phyloP scores from a whole-genome alignment of 306 rosid genomes.

The Arachis stenosperma region DNA sequence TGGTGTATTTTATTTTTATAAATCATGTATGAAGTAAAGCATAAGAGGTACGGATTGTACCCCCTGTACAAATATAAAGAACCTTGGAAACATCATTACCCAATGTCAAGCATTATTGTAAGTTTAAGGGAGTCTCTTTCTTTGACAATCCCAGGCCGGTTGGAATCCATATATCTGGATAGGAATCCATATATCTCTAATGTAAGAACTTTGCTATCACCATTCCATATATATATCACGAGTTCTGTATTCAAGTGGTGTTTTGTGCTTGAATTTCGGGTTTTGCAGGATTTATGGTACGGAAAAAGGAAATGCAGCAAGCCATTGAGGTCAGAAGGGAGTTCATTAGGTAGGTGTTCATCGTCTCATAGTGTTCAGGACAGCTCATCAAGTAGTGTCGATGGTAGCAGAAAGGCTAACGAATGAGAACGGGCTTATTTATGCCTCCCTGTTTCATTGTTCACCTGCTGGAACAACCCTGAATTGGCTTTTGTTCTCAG shows the following conservation, averaged over 20 bases:
- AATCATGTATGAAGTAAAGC: no score
- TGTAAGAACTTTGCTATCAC: no score
- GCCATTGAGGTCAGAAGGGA: constrained; percentile 50
- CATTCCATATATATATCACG: no score
- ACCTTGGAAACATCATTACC: no score
- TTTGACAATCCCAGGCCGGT: no score
- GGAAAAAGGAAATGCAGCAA: constrained; percentile 50
- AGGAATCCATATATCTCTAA: no score
- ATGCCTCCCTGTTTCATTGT: constrained; percentile 10
- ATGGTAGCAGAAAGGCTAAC: constrained; percentile 50
- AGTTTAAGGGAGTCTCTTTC: no score
- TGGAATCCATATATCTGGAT: no score
- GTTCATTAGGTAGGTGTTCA: constrained; percentile 73
- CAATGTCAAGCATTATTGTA: no score
- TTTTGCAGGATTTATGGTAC: constrained; percentile 64
- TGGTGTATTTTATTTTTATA: no score
- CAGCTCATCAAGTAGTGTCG: constrained; percentile 70
- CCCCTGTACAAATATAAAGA: no score
- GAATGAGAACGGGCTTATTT: constrained; percentile 44
- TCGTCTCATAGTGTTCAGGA: constrained; percentile 69
- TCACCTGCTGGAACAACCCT: constrained; percentile 31
- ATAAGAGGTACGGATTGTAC: no score
- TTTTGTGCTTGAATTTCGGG: background rate
- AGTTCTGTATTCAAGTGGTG: constrained; percentile 21
- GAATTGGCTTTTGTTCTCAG: background rate